Conservation (phyloP, 768 basidiomycete species). For the Russula earlei region DNA sequence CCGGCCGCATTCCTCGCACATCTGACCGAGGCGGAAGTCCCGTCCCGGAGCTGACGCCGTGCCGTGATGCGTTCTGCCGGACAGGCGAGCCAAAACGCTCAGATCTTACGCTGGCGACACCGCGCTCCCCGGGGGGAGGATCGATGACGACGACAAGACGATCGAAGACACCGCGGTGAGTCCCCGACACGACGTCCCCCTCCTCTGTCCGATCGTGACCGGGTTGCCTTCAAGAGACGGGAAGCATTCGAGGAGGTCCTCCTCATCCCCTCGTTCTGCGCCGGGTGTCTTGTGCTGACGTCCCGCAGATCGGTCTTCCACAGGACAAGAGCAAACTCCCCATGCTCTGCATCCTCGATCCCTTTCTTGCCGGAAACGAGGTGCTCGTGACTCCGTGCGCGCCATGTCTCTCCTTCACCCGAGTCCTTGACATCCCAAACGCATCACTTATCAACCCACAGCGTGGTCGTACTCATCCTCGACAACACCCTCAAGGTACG, state of each 20-base stretch:
- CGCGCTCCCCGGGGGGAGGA: constrained; percentile 77
- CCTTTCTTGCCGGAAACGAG: constrained; percentile 62
- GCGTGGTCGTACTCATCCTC: constrained; percentile 77
- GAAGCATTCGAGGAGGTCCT: constrained; percentile 86
- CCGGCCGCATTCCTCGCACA: too few relatives aligned
- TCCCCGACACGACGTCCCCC: constrained; percentile 9
- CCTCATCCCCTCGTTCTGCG: neutral
- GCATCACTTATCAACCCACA: constrained; percentile 24
- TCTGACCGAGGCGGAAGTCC: neutral
- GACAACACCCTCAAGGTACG: constrained; percentile 65
- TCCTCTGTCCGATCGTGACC: neutral
- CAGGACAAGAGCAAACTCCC: constrained; percentile 60
- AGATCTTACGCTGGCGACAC: constrained; percentile 82
- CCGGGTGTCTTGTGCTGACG: neutral
- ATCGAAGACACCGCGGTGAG: constrained; percentile 77
- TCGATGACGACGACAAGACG: constrained; percentile 56
- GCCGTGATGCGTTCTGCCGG: too few relatives aligned
- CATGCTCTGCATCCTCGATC: constrained; percentile 68
- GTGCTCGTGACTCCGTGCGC: constrained; percentile 80
- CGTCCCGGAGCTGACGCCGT: neutral
- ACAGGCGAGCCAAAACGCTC: constrained; percentile 64
- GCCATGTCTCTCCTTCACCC: neutral
- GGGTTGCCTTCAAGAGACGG: constrained; percentile 42
- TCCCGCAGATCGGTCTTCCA: constrained; percentile 69
- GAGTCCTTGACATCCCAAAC: neutral